Conservation (phyloP, 352 stramenopile species). For the Phytophthora lateralis region DNA sequence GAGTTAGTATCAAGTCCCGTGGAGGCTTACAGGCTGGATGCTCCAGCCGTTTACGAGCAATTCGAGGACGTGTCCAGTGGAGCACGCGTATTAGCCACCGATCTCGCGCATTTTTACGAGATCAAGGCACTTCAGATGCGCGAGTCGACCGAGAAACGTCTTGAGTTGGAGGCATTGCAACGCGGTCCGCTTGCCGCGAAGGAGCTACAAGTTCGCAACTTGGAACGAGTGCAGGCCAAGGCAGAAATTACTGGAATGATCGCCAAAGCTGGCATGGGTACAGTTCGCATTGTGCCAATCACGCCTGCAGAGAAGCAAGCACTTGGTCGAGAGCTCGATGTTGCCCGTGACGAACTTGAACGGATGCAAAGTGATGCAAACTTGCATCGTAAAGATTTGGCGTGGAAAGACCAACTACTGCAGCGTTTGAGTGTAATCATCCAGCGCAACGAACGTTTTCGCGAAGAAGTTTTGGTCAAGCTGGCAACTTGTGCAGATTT, state of each 20-base stretch:
- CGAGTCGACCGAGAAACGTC: constrained; percentile 43
- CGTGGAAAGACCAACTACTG: constrained; percentile 69
- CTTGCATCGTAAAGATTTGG: constrained; percentile 46
- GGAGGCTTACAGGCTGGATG: constrained; percentile 63
- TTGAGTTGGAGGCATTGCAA: constrained; percentile 39
- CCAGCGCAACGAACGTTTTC: constrained; percentile 74
- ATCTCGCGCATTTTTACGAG: constrained; percentile 66
- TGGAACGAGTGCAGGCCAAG: constrained; percentile 68
- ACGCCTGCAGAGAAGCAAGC: constrained; percentile 46
- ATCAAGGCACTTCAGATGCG: constrained; percentile 58
- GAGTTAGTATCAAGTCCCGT: constrained; percentile 66
- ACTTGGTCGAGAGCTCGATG: constrained; percentile 48
- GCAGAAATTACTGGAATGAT: constrained; percentile 73
- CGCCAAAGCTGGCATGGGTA: constrained; percentile 70
- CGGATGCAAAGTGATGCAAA: constrained; percentile 45
- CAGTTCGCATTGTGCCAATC: constrained; percentile 70
- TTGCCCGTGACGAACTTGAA: constrained; percentile 51
- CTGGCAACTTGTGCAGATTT: constrained; percentile 41
- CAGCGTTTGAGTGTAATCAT: constrained; percentile 71
- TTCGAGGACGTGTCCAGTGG: constrained; percentile 46
- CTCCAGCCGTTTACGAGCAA: constrained; percentile 36
- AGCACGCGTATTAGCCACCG: constrained; percentile 41
- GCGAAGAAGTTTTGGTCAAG: constrained; percentile 46
- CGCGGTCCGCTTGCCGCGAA: constrained; percentile 31
- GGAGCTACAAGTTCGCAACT: constrained; percentile 55